These are phyloP conservation scores for Arthrobotrys pseudoclavata DNA, from an alignment of 2,329 filamentous ascomycete species.

Conservation along the genomic window DNA sequence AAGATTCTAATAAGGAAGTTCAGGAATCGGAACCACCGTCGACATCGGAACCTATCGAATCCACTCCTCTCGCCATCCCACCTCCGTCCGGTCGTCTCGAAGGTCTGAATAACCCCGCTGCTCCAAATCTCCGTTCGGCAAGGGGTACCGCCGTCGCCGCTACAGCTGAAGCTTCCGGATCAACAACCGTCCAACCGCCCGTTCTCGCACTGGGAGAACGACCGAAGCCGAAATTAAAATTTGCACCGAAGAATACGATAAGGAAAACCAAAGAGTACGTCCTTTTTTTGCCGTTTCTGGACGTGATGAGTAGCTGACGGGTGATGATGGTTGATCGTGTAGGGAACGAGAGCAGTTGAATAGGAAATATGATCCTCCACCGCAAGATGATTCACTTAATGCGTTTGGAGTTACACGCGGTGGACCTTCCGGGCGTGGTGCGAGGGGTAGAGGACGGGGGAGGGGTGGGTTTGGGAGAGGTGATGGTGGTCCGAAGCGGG, in stretches of 20 bases:
- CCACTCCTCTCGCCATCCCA: constrained; percentile 60
- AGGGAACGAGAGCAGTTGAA: constrained; percentile 57
- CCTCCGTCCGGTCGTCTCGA: constrained; percentile 62
- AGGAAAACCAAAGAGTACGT: constrained; percentile 62
- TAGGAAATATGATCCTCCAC: constrained; percentile 38
- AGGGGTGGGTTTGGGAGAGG: constrained; percentile 47
- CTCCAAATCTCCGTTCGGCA: constrained; percentile 14
- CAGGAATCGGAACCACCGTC: not conserved
- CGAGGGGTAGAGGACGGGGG: constrained; percentile 60
- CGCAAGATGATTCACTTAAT: constrained; percentile 46
- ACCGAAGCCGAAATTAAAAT: constrained; percentile 61
- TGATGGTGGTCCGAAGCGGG: constrained; percentile 28
- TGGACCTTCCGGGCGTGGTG: constrained; percentile 46
- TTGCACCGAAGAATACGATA: constrained; percentile 62
- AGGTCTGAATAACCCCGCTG: constrained; percentile 53
- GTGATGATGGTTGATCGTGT: not conserved
- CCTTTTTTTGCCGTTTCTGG: not conserved
- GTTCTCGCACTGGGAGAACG: constrained; percentile 35
- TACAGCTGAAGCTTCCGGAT: constrained; percentile 8
- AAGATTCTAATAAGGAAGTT: not conserved
- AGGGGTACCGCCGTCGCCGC: constrained; percentile 5
- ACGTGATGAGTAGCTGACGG: not conserved
- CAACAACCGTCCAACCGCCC: constrained; percentile 23
- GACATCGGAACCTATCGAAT: constrained; percentile 32
- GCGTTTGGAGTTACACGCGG: constrained; percentile 52